Evolutionary conservation across 306 rosid species (phyloP).

Genomic region (Oemleria cerasiformis): DNA sequence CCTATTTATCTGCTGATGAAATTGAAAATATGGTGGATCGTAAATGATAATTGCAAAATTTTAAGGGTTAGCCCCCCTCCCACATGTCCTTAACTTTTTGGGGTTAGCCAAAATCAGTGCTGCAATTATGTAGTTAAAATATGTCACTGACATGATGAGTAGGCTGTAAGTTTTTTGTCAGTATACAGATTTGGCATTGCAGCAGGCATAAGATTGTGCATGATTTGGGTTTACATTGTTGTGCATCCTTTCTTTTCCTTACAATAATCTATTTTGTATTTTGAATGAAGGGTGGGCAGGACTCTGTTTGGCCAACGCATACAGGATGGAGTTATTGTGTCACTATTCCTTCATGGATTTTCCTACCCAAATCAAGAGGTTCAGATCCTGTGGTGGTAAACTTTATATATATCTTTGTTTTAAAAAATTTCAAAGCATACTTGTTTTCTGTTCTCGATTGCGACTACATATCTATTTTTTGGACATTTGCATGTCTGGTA

Average conservation of each 20-base stretch:
- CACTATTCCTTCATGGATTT: conserved; percentile 70
- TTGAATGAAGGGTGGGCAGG: conserved; percentile 53
- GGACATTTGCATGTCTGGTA: not conserved
- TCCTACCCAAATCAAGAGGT: conserved; percentile 49
- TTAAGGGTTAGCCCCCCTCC: not conserved
- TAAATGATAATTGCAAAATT: not conserved
- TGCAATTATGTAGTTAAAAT: not conserved
- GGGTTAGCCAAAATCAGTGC: not conserved
- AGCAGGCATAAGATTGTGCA: not conserved
- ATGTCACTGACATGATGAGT: conserved; percentile 2
- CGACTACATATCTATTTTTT: not conserved
- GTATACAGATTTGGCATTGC: not conserved
- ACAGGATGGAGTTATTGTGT: conserved; percentile 76
- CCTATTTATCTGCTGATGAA: not conserved
- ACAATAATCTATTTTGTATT: not conserved
- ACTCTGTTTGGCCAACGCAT: conserved; percentile 69
- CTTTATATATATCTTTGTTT: not conserved
- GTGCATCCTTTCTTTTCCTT: not conserved
- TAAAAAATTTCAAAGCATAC: no score
- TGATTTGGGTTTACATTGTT: not conserved
- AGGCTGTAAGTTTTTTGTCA: not conserved
- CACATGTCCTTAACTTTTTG: not conserved
- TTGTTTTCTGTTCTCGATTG: not conserved
- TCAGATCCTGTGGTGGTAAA: conserved; percentile 71
- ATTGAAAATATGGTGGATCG: not conserved